phyloP scores from a whole-genome alignment of 768 basidiomycete genomes.

The Xerocomellus intermedius region DNA sequence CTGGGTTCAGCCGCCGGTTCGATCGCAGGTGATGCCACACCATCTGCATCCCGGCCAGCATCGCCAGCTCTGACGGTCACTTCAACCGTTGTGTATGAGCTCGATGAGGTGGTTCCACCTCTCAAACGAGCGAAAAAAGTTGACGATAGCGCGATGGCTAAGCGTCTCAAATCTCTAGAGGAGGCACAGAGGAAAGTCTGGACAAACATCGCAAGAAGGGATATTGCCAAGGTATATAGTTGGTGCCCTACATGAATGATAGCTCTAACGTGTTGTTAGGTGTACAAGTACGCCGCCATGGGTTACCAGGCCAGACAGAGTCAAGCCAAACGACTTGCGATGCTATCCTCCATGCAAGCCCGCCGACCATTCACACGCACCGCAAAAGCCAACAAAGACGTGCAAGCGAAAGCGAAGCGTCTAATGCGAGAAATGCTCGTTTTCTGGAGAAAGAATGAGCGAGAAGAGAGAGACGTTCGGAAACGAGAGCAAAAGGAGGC shows the following conservation, averaged over 20 bases:
- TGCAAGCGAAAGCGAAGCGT: conserved; percentile 80
- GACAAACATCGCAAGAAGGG: conserved; percentile 82
- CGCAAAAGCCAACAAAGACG: conserved; percentile 76
- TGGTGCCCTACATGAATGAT: not conserved
- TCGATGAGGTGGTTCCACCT: conserved; percentile 67
- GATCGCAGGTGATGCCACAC: conserved; percentile 68
- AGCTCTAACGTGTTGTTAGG: conserved; percentile 42
- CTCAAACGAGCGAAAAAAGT: conserved; percentile 76
- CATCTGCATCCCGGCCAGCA: conserved; percentile 63
- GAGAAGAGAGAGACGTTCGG: conserved; percentile 89
- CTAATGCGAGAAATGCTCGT: conserved; percentile 95
- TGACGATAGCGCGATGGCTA: conserved; percentile 68
- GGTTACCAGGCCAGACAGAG: conserved; percentile 65
- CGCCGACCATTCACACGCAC: conserved; percentile 73
- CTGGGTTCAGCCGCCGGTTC: conserved; percentile 48
- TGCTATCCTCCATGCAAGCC: conserved; percentile 72
- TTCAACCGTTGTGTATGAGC: conserved; percentile 65
- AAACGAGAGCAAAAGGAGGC: conserved; percentile 96
- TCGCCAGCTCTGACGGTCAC: conserved; percentile 58
- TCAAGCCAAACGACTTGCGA: conserved; percentile 75
- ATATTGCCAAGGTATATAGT: conserved; percentile 69
- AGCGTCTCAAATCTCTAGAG: conserved; percentile 74
- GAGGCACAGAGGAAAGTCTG: conserved; percentile 87
- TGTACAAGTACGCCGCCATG: conserved; percentile 71
- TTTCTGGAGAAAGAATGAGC: conserved; percentile 98